These are phyloP conservation scores for Tricholoma furcatifolium DNA, from an alignment of 768 basidiomycete genomes.

Conservation along the genomic window DNA sequence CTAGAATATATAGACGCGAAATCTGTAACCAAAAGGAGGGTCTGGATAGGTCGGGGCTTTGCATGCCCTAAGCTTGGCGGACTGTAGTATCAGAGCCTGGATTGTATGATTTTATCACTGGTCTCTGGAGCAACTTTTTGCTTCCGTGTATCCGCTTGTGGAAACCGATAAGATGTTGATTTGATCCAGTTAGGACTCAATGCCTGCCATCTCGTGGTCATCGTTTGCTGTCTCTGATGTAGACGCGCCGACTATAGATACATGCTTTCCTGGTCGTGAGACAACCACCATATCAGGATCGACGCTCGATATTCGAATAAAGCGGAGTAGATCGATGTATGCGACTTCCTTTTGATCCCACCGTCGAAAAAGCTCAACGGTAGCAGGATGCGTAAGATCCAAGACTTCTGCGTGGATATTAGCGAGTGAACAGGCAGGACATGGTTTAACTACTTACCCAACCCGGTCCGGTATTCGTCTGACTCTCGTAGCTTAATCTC, in stretches of 20 bases:
- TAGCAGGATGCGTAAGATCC: conserved; percentile 73
- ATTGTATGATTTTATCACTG: background rate
- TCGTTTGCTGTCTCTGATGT: conserved; percentile 1
- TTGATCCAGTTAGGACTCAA: conserved; percentile 8
- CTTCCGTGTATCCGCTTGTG: conserved; percentile 1
- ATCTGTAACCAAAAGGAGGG: background rate
- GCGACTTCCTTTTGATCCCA: conserved; percentile 81
- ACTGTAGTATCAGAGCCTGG: background rate
- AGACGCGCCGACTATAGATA: conserved; percentile 23
- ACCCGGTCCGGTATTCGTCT: conserved; percentile 76
- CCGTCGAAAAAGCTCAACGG: conserved; percentile 65
- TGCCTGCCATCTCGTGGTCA: conserved; percentile 20
- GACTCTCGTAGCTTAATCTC: conserved; percentile 66
- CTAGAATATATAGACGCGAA: conserved; percentile 10
- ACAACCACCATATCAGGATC: conserved; percentile 46
- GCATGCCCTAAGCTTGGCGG: background rate
- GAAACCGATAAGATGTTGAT: conserved; percentile 13
- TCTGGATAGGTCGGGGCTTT: conserved; percentile 1
- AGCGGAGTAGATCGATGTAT: conserved; percentile 69
- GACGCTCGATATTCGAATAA: conserved; percentile 69
- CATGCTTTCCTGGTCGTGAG: conserved; percentile 62
- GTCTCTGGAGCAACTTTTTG: background rate
- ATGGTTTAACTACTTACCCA: conserved; percentile 50
- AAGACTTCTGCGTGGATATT: conserved; percentile 56
- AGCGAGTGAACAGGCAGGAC: background rate